These are phyloP conservation scores for Aspergillus asperescens DNA, from an alignment of 495 filamentous ascomycete genomes.

Conservation along the genomic window DNA sequence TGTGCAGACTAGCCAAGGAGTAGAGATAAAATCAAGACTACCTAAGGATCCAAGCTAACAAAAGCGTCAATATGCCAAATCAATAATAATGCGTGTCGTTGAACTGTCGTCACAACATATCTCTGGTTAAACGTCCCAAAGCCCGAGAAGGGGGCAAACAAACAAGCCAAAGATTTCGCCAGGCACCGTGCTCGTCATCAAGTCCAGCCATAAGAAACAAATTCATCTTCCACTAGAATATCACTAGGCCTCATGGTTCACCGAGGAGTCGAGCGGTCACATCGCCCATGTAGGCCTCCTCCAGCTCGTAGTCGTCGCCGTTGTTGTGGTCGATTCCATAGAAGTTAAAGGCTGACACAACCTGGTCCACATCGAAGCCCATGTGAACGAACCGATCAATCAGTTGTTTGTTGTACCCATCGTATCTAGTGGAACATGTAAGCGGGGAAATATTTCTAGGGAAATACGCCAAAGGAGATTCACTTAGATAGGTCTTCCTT, in stretches of 20 bases:
- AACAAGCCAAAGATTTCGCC: conserved; percentile 16
- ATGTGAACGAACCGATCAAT: conserved; percentile 87
- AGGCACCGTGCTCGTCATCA: conserved; percentile 23
- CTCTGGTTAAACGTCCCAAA: conserved; percentile 4
- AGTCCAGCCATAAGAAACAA: conserved; percentile 4
- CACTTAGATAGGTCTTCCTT: conserved; percentile 47
- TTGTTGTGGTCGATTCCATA: conserved; percentile 74
- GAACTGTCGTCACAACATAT: background rate
- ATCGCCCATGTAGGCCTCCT: conserved; percentile 83
- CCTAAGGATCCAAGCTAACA: background rate
- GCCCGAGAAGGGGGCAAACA: conserved; percentile 1
- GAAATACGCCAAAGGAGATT: background rate
- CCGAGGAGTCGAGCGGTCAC: conserved; percentile 80
- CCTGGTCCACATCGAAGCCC: conserved; percentile 87
- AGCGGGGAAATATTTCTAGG: background rate
- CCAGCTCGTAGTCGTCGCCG: conserved; percentile 75
- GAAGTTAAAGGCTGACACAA: conserved; percentile 78
- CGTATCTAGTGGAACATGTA: conserved; percentile 54
- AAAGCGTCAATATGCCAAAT: background rate
- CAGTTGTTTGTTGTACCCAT: conserved; percentile 81
- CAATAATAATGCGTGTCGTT: background rate
- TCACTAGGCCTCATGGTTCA: conserved; percentile 47
- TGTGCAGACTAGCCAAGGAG: background rate
- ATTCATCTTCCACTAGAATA: conserved; percentile 5
- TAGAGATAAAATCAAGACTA: background rate